A percentile compares a stretch with the other conserved stretches of the same genome.
Conservation (phyloP, 768 basidiomycete species). For the Hemileccinum impolitum region DNA sequence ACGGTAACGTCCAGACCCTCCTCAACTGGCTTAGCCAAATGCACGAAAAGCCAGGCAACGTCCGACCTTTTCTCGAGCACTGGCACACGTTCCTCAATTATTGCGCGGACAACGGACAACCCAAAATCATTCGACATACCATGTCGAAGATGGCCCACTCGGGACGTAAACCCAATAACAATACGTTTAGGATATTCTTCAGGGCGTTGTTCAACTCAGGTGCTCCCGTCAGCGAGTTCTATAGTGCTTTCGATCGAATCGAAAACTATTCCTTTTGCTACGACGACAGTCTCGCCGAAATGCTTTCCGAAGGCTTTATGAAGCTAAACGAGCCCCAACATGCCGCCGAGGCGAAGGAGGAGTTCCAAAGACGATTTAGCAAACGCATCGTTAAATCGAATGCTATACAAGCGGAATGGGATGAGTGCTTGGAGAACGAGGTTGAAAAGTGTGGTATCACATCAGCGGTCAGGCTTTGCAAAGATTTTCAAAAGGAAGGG, state of each 20-base stretch:
- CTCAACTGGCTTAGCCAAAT: conserved; percentile 53
- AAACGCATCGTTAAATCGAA: conserved; percentile 27
- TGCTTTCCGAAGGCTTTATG: conserved; percentile 43
- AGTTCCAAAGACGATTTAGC: conserved; percentile 36
- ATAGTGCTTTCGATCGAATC: conserved; percentile 46
- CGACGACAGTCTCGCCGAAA: conserved; percentile 38
- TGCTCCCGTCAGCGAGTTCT: conserved; percentile 33
- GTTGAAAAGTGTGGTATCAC: conserved; percentile 33
- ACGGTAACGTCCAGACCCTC: conserved; percentile 42
- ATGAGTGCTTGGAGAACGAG: conserved; percentile 28
- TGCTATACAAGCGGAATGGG: conserved; percentile 28
- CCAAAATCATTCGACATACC: conserved; percentile 24
- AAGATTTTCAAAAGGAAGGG: conserved; percentile 29
- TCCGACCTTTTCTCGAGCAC: conserved; percentile 48
- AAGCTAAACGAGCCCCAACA: conserved; percentile 34
- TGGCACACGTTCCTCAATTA: conserved; percentile 52
- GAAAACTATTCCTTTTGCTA: conserved; percentile 41
- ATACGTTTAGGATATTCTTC: conserved; percentile 50
- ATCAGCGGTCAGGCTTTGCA: conserved; percentile 36
- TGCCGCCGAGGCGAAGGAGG: conserved; percentile 37
- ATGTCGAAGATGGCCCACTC: conserved; percentile 37
- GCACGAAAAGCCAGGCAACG: conserved; percentile 44
- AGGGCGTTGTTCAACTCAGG: conserved; percentile 37
- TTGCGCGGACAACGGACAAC: conserved; percentile 30
- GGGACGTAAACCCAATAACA: conserved; percentile 40